Conservation (phyloP, 164 flowering plant species). For the Hamamelis virginiana region DNA sequence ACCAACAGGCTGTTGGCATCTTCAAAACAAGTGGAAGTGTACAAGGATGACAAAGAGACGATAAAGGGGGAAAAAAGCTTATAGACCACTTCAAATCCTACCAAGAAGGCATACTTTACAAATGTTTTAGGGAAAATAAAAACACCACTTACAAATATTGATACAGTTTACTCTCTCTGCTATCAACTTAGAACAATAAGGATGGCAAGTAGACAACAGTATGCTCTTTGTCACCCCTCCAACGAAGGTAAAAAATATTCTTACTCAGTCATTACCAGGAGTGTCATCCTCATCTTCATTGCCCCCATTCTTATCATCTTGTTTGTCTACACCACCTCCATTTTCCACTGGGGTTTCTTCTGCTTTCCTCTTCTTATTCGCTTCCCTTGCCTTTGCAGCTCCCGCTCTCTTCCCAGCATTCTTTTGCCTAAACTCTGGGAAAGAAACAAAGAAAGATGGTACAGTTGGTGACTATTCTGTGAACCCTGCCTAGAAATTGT, state of each 20-base stretch:
- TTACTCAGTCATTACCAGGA: background rate
- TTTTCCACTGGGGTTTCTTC: constrained; percentile 25
- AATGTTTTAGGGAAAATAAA: too few species aligned
- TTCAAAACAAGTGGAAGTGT: too few species aligned
- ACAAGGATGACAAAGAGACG: too few species aligned
- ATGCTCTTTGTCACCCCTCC: too few species aligned
- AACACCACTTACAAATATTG: too few species aligned
- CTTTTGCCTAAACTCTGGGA: constrained; percentile 36
- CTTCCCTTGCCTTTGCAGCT: constrained; percentile 38
- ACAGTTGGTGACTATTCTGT: background rate
- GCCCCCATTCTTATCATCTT: constrained; percentile 9
- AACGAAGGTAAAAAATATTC: background rate
- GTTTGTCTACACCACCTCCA: constrained; percentile 19
- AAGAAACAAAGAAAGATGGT: constrained; percentile 4
- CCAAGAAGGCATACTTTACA: too few species aligned
- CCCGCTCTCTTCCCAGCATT: constrained; percentile 42
- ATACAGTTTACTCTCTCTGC: too few species aligned
- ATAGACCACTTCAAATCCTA: too few species aligned
- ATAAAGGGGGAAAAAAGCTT: too few species aligned
- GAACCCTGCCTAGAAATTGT: background rate
- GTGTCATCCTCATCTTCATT: constrained; percentile 13
- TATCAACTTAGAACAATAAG: too few species aligned
- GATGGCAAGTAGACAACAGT: too few species aligned
- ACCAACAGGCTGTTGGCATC: too few species aligned
- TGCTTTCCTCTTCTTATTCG: constrained; percentile 45